Evolutionary conservation across 2,329 filamentous ascomycete genomes (phyloP), one percentile per base, ranked within the genome.

Genomic region (Helotiales sp.): DNA sequence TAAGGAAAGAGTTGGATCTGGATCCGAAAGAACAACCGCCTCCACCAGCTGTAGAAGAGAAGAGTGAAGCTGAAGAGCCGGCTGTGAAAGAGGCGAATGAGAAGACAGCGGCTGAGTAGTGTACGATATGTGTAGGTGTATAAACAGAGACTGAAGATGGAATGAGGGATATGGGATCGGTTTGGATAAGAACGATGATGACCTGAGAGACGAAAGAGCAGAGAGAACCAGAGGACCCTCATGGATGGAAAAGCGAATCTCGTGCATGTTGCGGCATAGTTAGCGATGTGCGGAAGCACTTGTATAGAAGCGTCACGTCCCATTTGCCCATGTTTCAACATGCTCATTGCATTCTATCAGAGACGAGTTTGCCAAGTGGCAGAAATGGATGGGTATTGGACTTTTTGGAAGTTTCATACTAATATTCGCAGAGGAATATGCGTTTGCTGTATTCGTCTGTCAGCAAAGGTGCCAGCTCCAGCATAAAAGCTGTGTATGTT

Each of bases 1-100:
- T 88, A 51, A 78, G 79, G 52, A 79, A 73, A 42, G 84, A 87
- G 53, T 70, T 87, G 46, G 78, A 79, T 30, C 67, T 85, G 6
- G 83, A 86, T 54, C 61, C 61, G 5, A 65, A 64, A 52, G 59
- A 62, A 22, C 40, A 36, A 22, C 24, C n/a, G 17, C 9, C 30
- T 5, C 34, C 53, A 22, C 49, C 27, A 10, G 54, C 44, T 19
- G 52, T 30, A 13, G 49, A 52, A 31, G 31, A 42, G 27, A 55
- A 33, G 52, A 46, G 19, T 10, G 59, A 54, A 13, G 52, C 34
- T 38, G 34, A 38, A 38, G 34, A n/a, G n/a, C n/a, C n/a, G 17
- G 46, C 27, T 34, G 31, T 34, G 15, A 34, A 34, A 1, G 55
- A 49, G 24, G 27, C 10, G 9, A n/a, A n/a, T n/a, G n/a, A n/a